Conservation (phyloP, 2,329 filamentous ascomycete genomes). For the Fusarium sp. region DNA sequence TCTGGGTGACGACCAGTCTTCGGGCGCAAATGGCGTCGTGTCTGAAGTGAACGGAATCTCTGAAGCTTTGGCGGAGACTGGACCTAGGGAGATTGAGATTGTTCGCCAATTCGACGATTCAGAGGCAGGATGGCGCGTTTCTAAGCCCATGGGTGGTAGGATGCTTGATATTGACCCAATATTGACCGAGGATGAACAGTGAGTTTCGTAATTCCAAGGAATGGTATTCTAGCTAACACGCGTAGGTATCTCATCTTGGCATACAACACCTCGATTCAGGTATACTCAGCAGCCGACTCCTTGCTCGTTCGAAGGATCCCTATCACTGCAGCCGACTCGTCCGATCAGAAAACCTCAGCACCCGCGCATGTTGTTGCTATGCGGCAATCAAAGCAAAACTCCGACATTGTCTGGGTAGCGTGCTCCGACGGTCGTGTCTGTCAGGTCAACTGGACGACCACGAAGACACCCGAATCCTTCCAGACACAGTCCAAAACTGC, state of each 20-base stretch:
- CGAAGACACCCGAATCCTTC: constrained; percentile 56
- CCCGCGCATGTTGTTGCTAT: constrained; percentile 56
- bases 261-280: constrained; percentile 78
- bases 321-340: constrained; percentile 52
- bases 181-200: constrained; percentile 71
- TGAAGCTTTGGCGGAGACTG: constrained; percentile 25
- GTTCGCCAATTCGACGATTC: constrained; percentile 46
- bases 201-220: constrained; percentile 44
- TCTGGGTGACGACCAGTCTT: constrained; percentile 15
- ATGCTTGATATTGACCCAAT: constrained; percentile 74
- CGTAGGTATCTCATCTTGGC: constrained; percentile 78
- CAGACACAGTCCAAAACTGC: constrained; percentile 56
- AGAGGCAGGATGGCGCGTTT: constrained; percentile 66
- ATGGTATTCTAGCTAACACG: constrained; percentile 24
- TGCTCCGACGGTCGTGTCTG: constrained; percentile 68
- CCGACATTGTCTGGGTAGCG: constrained; percentile 68
- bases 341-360: constrained; percentile 39
- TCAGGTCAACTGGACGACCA: constrained; percentile 67
- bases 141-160: constrained; percentile 71
- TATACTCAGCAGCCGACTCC: constrained; percentile 85
- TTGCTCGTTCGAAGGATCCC: constrained; percentile 79
- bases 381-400: constrained; percentile 52
- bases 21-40: constrained; percentile 18
- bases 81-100: constrained; percentile 42
- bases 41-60: constrained; percentile 35